Percentiles rank a stretch among this genome's conserved stretches.
Conservation (phyloP, 2,329 filamentous ascomycete species). For the Sclerotinia glacialis region DNA sequence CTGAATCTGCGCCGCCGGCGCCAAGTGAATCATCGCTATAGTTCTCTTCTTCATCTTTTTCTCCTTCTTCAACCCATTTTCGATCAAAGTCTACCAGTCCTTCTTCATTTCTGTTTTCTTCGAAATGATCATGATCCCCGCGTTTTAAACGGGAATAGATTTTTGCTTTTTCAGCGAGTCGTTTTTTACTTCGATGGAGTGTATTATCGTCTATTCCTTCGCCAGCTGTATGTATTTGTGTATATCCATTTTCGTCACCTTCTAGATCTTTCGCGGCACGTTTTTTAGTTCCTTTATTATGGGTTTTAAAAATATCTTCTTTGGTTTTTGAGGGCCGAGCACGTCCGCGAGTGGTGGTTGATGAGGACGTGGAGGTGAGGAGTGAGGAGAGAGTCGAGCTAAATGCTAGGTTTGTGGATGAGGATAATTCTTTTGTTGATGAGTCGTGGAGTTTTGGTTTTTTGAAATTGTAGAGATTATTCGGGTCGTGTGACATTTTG, state of each 20-base stretch:
- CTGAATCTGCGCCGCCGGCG: constrained; percentile 42
- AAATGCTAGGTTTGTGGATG: constrained; percentile 77
- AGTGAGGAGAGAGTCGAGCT: constrained; percentile 82
- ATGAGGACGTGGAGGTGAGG: constrained; percentile 55
- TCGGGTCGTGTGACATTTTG: constrained; percentile 31
- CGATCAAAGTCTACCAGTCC: constrained; percentile 88
- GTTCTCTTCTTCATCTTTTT: constrained; percentile 39
- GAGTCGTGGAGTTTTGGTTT: constrained; percentile 56
- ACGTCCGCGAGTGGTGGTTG: constrained; percentile 47
- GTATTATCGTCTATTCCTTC: constrained; percentile 52
- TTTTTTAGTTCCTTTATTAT: constrained; percentile 61
- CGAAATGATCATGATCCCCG: constrained; percentile 63
- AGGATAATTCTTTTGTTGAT: constrained; percentile 62
- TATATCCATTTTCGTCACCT: constrained; percentile 50
- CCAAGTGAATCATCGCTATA: constrained; percentile 28
- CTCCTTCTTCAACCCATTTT: constrained; percentile 75
- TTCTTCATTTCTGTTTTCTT: constrained; percentile 56
- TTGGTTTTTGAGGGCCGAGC: constrained; percentile 56
- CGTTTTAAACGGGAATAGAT: constrained; percentile 87
- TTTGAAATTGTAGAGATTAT: constrained; percentile 73
- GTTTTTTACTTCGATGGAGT: constrained; percentile 65
- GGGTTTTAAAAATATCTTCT: constrained; percentile 65
- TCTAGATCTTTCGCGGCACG: constrained; percentile 59
- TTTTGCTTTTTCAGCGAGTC: constrained; percentile 86
- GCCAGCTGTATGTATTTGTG: constrained; percentile 52